A percentile compares a stretch with the other conserved stretches of the same genome.
phyloP scores from a whole-genome alignment of 2,329 filamentous ascomycete genomes.

The Pseudogymnoascus sp. region DNA sequence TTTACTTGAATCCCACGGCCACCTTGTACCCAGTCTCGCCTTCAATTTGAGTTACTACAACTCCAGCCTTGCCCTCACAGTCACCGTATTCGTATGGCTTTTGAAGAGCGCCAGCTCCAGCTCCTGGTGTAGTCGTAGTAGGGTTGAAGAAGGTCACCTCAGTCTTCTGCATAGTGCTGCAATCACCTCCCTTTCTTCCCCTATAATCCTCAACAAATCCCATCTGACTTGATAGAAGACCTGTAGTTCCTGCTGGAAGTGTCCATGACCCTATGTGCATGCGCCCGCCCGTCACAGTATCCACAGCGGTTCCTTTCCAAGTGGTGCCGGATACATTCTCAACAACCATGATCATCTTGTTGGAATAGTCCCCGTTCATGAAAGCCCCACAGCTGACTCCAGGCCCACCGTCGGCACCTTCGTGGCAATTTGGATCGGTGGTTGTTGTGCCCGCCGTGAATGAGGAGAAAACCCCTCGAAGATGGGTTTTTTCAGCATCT shows the following conservation, averaged over 20 bases:
- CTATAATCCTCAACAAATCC: not conserved
- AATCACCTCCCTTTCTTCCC: not conserved
- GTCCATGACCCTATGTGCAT: constrained; percentile 20
- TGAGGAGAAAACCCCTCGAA: not conserved
- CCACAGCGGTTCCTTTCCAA: constrained; percentile 22
- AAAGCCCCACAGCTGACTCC: constrained; percentile 9
- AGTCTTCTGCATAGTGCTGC: not conserved
- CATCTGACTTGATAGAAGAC: not conserved
- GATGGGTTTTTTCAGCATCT: not conserved
- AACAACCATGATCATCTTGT: constrained; percentile 20
- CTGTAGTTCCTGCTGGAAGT: not conserved
- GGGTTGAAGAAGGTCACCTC: not conserved
- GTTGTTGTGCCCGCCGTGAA: not conserved
- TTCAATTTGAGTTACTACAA: not conserved
- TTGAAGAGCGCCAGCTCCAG: not conserved
- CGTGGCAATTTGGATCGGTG: not conserved
- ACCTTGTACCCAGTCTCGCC: not conserved
- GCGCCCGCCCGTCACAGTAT: constrained; percentile 13
- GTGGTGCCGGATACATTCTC: constrained; percentile 16
- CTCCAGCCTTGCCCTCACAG: not conserved
- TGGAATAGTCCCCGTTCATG: constrained; percentile 14
- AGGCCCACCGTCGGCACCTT: constrained; percentile 9
- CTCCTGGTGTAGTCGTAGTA: not conserved
- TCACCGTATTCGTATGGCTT: not conserved
- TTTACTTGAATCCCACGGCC: not conserved